phyloP scores from a whole-genome alignment of 768 basidiomycete species.

The Glaciozyma antarctica region DNA sequence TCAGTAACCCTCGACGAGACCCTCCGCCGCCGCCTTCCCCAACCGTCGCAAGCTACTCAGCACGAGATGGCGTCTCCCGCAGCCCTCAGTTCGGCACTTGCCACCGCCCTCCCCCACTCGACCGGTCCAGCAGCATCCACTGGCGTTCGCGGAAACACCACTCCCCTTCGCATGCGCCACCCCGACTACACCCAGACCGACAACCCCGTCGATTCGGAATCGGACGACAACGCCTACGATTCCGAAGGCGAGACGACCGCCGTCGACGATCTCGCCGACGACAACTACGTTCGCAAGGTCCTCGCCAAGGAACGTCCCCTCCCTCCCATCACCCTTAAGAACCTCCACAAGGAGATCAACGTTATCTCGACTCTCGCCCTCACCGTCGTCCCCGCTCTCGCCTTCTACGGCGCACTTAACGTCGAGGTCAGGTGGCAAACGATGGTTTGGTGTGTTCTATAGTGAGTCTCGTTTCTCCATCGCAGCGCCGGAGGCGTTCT shows the following conservation, averaged over 20 bases:
- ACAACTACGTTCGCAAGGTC: constrained; percentile 42
- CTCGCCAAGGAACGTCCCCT: constrained; percentile 43
- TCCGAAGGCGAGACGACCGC: constrained; percentile 31
- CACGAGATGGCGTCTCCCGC: background rate
- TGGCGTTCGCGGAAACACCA: background rate
- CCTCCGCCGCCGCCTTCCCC: too few relatives aligned
- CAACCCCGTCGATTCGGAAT: constrained; percentile 2
- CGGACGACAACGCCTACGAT: constrained; percentile 17
- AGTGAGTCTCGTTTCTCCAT: constrained; percentile 35
- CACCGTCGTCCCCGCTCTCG: constrained; percentile 60
- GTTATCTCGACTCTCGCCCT: constrained; percentile 44
- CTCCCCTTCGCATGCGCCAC: constrained; percentile 27
- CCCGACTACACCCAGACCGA: constrained; percentile 11
- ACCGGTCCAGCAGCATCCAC: background rate
- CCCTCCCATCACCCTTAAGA: constrained; percentile 42
- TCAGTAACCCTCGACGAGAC: too few relatives aligned
- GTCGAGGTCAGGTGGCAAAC: constrained; percentile 63
- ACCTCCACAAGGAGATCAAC: constrained; percentile 36
- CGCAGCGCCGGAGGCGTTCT: background rate
- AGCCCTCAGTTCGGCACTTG: constrained; percentile 9
- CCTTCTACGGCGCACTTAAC: constrained; percentile 60
- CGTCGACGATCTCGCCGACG: constrained; percentile 17
- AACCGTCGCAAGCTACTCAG: background rate
- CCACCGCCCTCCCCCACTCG: constrained; percentile 10
- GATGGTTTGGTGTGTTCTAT: constrained; percentile 55